phyloP scores from a whole-genome alignment of 2,329 filamentous ascomycete species.

The Pyrenochaeta sp. region DNA sequence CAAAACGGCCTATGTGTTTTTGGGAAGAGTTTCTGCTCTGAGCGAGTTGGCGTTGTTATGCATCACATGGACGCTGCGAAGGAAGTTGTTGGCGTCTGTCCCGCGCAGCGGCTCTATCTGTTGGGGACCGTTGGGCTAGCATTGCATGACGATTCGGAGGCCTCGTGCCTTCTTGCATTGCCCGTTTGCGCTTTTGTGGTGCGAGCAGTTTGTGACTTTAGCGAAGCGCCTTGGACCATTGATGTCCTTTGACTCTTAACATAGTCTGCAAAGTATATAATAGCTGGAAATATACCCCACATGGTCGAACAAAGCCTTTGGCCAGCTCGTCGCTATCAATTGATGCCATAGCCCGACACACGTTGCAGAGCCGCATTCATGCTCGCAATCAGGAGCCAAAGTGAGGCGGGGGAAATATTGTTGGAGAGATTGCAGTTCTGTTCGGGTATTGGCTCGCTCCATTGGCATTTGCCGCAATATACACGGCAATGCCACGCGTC shows the following conservation, averaged over 20 bases:
- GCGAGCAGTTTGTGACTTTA: conserved; percentile 14
- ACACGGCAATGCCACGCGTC: conserved; percentile 29
- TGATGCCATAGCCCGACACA: background rate
- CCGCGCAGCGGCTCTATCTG: conserved; percentile 4
- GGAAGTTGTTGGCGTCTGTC: background rate
- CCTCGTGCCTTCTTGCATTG: background rate
- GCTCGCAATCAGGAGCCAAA: no score
- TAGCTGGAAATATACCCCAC: conserved; percentile 27
- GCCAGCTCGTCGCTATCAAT: background rate
- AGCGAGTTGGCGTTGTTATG: conserved; percentile 7
- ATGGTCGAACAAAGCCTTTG: conserved; percentile 10
- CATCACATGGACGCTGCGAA: background rate
- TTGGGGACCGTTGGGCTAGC: conserved; percentile 3
- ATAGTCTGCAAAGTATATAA: conserved; percentile 30
- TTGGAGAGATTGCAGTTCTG: no score
- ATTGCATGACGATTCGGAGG: conserved; percentile 4
- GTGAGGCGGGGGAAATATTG: no score
- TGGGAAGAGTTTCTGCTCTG: conserved; percentile 10
- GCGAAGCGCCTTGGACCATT: conserved; percentile 19
- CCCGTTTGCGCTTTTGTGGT: conserved; percentile 7
- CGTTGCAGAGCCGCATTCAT: no score
- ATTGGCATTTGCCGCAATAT: conserved; percentile 10
- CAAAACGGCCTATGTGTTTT: conserved; percentile 2
- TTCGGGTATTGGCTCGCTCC: no score
- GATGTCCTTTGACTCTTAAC: conserved; percentile 12